phyloP scores from a whole-genome alignment of 768 basidiomycete species.

The Kwoniella dendrophila region DNA sequence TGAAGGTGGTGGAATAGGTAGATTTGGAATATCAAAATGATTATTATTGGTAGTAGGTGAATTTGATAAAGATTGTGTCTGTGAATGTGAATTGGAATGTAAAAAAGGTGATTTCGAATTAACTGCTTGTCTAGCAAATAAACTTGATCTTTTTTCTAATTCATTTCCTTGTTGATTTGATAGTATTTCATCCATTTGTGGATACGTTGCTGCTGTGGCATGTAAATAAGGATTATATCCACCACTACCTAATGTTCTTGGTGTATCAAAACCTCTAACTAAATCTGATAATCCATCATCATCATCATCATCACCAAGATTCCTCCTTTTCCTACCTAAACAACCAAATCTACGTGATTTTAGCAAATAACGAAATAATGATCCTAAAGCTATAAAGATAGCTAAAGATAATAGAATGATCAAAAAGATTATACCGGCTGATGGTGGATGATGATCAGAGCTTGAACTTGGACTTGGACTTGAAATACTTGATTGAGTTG shows the following conservation, averaged over 20 bases:
- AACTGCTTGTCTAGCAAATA: conserved; percentile 10
- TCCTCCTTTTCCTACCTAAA: not conserved
- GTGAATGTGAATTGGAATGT: conserved; percentile 8
- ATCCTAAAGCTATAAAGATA: conserved; percentile 8
- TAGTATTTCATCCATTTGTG: not conserved
- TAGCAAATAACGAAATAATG: conserved; percentile 6
- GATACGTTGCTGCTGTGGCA: conserved; percentile 2
- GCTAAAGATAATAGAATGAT: conserved; percentile 14
- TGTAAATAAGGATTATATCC: conserved; percentile 11
- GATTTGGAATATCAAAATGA: not conserved
- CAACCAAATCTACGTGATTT: not conserved
- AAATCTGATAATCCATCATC: conserved; percentile 26
- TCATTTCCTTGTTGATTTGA: conserved; percentile 4
- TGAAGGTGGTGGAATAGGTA: not conserved
- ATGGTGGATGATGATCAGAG: conserved; percentile 10
- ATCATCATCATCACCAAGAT: conserved; percentile 3
- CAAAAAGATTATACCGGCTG: conserved; percentile 21
- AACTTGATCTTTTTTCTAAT: conserved; percentile 5
- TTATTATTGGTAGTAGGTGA: not conserved
- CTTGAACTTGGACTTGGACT: too few relatives aligned
- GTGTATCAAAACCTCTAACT: conserved; percentile 12
- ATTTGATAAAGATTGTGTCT: not conserved
- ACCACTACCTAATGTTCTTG: conserved; percentile 6
- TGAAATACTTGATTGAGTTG: not conserved
- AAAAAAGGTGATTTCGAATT: conserved; percentile 16